Base-by-base conservation (phyloP, 192 early-diverging fungal species). In the Haplosporangium gracile region DNA sequence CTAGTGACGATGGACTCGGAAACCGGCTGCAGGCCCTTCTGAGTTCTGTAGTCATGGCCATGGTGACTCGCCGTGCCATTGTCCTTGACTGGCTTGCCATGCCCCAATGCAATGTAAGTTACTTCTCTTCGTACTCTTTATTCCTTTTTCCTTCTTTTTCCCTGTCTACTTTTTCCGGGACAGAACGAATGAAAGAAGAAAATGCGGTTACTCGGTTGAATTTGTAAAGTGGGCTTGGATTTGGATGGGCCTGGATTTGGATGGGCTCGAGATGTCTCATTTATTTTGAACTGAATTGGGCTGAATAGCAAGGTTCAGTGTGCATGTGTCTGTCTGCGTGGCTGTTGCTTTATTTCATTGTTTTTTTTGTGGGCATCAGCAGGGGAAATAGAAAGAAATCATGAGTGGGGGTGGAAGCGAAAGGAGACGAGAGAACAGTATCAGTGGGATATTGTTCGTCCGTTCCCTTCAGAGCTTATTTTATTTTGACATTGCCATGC, bases 81-180 rank as follows among this genome's bases (percentile, higher is more conserved):
- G 65, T 86, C 53, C 63, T 81, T 10, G 84, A 86, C 79, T 86
- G 84, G 79, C 70, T 77, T 51, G 84, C 84, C 2, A 80, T 39
- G 68, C 84, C 84, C 1, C 79, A 86, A 70, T 86, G 84, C 75
- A 86, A 86, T 57, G 84, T 86, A 86, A 70, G 84, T 85, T 45
- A 26, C n/a, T 70, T 77, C 36, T 20, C 38, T 75, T 55, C 69
- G 13, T 72, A 38, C 16, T 72, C 0, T 29, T 43, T 47, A n/a
- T 68, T 38, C 15, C 15, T 29, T 16, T 65, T 32, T 65, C 9
- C 24, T 29, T 3, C 11, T 1, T 13, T 10, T n/a, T 10, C 6
- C 7, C n/a, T 26, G 9, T 60, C 24, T 7, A 18, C 24, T 60
- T 9, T 65, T 32, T 65, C 10, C 5, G 26, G 26, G 26, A 2